Percentiles rank a stretch among this genome's conserved stretches.
phyloP scores from a whole-genome alignment of 768 basidiomycete species.

The Tylopilus cervinicoccineus region DNA sequence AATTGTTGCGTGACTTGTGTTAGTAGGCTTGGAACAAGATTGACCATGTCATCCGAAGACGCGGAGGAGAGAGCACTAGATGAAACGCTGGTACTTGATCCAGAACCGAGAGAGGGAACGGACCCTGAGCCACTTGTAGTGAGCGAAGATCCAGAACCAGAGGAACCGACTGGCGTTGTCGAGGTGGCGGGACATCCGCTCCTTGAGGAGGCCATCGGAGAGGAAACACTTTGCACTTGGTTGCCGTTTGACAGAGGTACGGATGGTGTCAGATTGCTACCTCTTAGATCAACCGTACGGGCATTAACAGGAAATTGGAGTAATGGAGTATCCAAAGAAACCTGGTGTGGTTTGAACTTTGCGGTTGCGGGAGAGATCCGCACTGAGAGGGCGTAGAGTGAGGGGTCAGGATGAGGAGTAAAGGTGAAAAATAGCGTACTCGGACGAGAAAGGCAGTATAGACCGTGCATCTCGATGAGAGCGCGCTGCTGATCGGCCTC shows the following conservation, averaged over 20 bases:
- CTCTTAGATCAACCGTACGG: slow-evolving; percentile 29
- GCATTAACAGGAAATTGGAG: slow-evolving; percentile 39
- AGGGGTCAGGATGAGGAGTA: slow-evolving; percentile 4
- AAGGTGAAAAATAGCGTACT: slow-evolving; percentile 47
- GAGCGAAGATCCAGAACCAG: slow-evolving; percentile 46
- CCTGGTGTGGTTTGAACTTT: slow-evolving; percentile 67
- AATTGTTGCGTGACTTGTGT: slow-evolving; percentile 50
- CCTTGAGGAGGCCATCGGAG: slow-evolving; percentile 50
- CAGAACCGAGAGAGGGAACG: slow-evolving; percentile 48
- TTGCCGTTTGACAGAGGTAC: slow-evolving; percentile 43
- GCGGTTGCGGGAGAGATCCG: slow-evolving; percentile 88
- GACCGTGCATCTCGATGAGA: slow-evolving; percentile 86
- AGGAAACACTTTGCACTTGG: slow-evolving; percentile 64
- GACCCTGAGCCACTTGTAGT: slow-evolving; percentile 46
- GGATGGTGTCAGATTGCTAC: slow-evolving; percentile 43
- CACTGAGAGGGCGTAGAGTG: slow-evolving; percentile 51
- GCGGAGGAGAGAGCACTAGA: slow-evolving; percentile 48
- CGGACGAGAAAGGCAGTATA: slow-evolving; percentile 85
- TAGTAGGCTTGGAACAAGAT: slow-evolving; percentile 42
- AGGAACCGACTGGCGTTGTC: slow-evolving; percentile 34
- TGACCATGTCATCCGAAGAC: slow-evolving; percentile 52
- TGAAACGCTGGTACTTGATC: slow-evolving; percentile 41
- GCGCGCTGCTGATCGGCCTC: slow-evolving; percentile 88
- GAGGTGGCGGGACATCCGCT: slow-evolving; percentile 22
- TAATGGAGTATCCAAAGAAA: slow-evolving; percentile 43